Evolutionary conservation across 768 basidiomycete species (phyloP).

Genomic region (Rossbeevera mucosa): DNA sequence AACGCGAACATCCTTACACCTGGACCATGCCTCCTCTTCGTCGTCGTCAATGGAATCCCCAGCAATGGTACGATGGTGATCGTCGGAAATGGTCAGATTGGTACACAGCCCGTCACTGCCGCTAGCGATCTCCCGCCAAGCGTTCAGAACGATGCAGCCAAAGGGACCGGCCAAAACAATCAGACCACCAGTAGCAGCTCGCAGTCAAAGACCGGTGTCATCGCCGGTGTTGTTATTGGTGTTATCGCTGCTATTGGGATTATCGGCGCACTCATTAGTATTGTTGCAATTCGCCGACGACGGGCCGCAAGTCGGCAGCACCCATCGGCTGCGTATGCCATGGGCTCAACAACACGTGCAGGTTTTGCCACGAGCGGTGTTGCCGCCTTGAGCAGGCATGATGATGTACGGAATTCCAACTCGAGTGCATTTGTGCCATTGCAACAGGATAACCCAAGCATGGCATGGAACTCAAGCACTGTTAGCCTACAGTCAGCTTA

Average conservation of each 20-base stretch:
- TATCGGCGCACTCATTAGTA: constrained; percentile 36
- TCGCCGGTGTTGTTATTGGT: constrained; percentile 30
- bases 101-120: constrained; percentile 50
- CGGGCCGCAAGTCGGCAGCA: constrained; percentile 35
- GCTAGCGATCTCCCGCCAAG: constrained; percentile 29
- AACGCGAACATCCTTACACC: constrained; percentile 87
- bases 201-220: constrained; percentile 21
- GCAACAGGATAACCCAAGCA: constrained; percentile 55
- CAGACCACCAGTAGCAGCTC: constrained; percentile 17
- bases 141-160: constrained; percentile 40
- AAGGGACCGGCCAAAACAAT: constrained; percentile 27
- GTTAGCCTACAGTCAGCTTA: constrained; percentile 41
- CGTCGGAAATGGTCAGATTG: constrained; percentile 76
- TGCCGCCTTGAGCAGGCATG: constrained; percentile 19
- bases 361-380: constrained; percentile 26
- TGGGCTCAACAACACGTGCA: constrained; percentile 32
- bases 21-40: constrained; percentile 81
- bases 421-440: constrained; percentile 71
- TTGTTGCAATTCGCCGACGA: constrained; percentile 49
- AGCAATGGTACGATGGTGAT: constrained; percentile 73
- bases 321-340: constrained; percentile 36
- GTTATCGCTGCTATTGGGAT: constrained; percentile 27
- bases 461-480: constrained; percentile 56
- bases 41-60: constrained; percentile 82
- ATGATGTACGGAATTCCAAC: constrained; percentile 44